Evolutionary conservation across 176 grass and related monocot species (phyloP).

Genomic region (Musa troglodytarum): DNA sequence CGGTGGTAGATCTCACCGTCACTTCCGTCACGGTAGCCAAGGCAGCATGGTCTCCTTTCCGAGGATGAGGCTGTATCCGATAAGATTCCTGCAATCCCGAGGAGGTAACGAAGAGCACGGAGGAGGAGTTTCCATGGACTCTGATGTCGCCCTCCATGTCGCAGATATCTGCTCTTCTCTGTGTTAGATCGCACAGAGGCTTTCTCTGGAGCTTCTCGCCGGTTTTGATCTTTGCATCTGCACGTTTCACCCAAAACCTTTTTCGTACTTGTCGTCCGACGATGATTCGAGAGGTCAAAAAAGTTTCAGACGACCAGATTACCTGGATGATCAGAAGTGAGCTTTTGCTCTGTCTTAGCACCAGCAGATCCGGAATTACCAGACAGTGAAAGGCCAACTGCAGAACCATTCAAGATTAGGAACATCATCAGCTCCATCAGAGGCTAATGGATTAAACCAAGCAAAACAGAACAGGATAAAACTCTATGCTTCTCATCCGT

Average conservation of each 20-base stretch:
- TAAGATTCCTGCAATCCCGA: conserved; percentile 16
- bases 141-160: conserved; percentile 7
- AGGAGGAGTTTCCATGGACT: neutral
- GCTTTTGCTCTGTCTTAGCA: neutral
- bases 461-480: no score
- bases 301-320: neutral
- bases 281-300: neutral
- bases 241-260: neutral
- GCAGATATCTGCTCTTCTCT: conserved; percentile 2
- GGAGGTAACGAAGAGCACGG: neutral
- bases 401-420: neutral
- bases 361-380: neutral
- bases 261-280: neutral
- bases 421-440: neutral
- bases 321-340: neutral
- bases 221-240: neutral
- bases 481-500: no score
- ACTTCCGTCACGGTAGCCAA: conserved; percentile 37
- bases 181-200: conserved; percentile 1
- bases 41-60: conserved; percentile 50
- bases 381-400: neutral
- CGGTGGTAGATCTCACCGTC: conserved; percentile 20
- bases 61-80: conserved; percentile 49
- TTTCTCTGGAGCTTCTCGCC: neutral
- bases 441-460: no score